phyloP scores from a whole-genome alignment of 352 stramenopile genomes.

The Globisporangium paddicum region DNA sequence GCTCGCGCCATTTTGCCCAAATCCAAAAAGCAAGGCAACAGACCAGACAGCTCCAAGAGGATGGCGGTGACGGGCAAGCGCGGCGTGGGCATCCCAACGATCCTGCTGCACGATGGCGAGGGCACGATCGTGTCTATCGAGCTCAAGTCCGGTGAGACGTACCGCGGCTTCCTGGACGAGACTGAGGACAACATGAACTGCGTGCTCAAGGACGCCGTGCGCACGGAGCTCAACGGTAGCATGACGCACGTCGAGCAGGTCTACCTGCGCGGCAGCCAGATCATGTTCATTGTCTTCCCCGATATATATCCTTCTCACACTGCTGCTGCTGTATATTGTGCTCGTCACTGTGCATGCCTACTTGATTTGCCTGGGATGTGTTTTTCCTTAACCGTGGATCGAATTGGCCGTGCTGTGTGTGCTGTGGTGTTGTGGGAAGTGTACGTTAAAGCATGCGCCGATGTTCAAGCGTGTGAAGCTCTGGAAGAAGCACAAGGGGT shows the following conservation, averaged over 20 bases:
- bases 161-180: slow-evolving; percentile 81
- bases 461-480: slow-evolving; percentile 88
- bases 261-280: slow-evolving; percentile 82
- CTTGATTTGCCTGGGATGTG: slow-evolving; percentile 21
- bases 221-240: slow-evolving; percentile 79
- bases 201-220: slow-evolving; percentile 83
- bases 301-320: slow-evolving; percentile 81
- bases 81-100: slow-evolving; percentile 79
- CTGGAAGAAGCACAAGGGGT: slow-evolving; percentile 86
- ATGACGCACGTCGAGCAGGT: slow-evolving; percentile 77
- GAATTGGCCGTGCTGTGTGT: slow-evolving; percentile 12
- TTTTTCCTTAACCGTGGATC: slow-evolving; percentile 21
- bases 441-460: slow-evolving; percentile 81
- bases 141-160: slow-evolving; percentile 83
- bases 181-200: slow-evolving; percentile 91
- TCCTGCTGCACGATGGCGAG: slow-evolving; percentile 83
- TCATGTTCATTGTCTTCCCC: slow-evolving; percentile 85
- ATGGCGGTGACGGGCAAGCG: slow-evolving; percentile 87
- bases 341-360: not conserved
- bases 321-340: not conserved
- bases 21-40: not conserved
- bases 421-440: slow-evolving; percentile 8
- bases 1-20: not conserved
- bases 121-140: slow-evolving; percentile 87
- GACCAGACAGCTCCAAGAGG: not conserved